phyloP scores from a whole-genome alignment of 2,329 filamentous ascomycete species.

The Elsinoe perseae region DNA sequence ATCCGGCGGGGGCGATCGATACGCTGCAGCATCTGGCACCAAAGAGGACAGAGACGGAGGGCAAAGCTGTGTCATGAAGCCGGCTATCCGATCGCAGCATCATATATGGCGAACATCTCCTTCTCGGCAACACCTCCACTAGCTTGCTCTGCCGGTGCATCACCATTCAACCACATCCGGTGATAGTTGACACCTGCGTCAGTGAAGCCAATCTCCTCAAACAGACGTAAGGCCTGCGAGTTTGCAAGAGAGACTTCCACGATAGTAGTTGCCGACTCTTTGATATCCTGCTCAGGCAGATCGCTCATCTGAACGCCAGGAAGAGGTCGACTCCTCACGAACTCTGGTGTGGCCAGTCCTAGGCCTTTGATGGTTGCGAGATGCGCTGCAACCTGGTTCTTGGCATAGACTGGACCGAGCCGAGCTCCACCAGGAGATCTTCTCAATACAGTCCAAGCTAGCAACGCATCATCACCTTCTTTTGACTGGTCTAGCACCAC shows the following conservation, averaged over 20 bases:
- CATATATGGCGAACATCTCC: slow-evolving; percentile 32
- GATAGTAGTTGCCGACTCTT: slow-evolving; percentile 21
- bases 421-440: slow-evolving; percentile 28
- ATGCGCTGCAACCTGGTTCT: slow-evolving; percentile 22
- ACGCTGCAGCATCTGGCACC: slow-evolving; percentile 29
- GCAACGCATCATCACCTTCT: slow-evolving; percentile 19
- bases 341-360: slow-evolving; percentile 20
- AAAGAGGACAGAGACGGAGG: neutral
- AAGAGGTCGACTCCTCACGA: slow-evolving; percentile 16
- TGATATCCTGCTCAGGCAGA: slow-evolving; percentile 18
- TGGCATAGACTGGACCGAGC: slow-evolving; percentile 33
- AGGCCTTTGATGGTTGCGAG: slow-evolving; percentile 26
- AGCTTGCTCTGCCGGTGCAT: slow-evolving; percentile 27
- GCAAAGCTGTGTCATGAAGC: neutral
- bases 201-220: slow-evolving; percentile 30
- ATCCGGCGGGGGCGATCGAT: slow-evolving; percentile 74
- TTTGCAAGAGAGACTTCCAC: slow-evolving; percentile 32
- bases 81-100: slow-evolving; percentile 25
- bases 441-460: slow-evolving; percentile 29
- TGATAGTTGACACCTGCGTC: slow-evolving; percentile 28
- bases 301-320: slow-evolving; percentile 17
- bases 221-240: slow-evolving; percentile 24
- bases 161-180: slow-evolving; percentile 33
- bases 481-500: slow-evolving; percentile 20
- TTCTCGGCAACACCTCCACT: slow-evolving; percentile 26